Evolutionary conservation across 169 alveolate species (phyloP).

Genomic region (Babesia ovis): DNA sequence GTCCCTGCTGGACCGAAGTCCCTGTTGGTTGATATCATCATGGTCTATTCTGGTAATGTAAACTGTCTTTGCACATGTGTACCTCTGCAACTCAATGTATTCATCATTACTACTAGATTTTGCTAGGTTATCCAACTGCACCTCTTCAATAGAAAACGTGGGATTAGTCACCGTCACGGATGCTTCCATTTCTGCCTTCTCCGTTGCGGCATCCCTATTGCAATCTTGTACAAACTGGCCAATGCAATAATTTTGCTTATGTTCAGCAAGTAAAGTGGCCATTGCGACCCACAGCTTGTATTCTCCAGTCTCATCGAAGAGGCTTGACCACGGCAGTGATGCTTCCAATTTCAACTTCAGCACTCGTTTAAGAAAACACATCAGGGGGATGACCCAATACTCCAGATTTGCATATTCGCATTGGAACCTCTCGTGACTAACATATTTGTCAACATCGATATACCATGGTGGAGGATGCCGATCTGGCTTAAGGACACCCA

Average conservation of each 20-base stretch:
- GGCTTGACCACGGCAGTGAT: slow-evolving; percentile 27
- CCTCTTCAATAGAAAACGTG: not conserved
- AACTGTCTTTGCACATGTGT: not conserved
- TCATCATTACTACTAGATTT: not conserved
- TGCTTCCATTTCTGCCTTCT: not conserved
- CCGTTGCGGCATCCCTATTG: not conserved
- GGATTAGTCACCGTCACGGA: not conserved
- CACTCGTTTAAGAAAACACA: slow-evolving; percentile 17
- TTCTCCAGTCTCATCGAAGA: slow-evolving; percentile 36
- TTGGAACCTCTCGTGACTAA: slow-evolving; percentile 22
- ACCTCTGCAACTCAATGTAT: not conserved
- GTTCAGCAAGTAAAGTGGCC: slow-evolving; percentile 4
- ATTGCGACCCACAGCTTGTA: slow-evolving; percentile 29
- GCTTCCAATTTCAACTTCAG: slow-evolving; percentile 1
- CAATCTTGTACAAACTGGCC: not conserved
- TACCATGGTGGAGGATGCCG: slow-evolving; percentile 38
- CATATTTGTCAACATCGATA: slow-evolving; percentile 34
- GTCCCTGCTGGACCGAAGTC: not conserved
- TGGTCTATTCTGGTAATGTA: slow-evolving; percentile 2
- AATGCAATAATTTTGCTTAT: not conserved
- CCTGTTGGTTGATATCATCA: not conserved
- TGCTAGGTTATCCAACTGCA: no score
- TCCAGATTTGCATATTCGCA: slow-evolving; percentile 39
- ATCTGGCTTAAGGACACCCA: slow-evolving; percentile 59
- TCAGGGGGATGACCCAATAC: slow-evolving; percentile 46